Percentiles rank a stretch among this genome's conserved stretches.
Evolutionary conservation across 352 stramenopile genomes (phyloP).

Genomic region (Phytopythium cucurbitacearum): DNA sequence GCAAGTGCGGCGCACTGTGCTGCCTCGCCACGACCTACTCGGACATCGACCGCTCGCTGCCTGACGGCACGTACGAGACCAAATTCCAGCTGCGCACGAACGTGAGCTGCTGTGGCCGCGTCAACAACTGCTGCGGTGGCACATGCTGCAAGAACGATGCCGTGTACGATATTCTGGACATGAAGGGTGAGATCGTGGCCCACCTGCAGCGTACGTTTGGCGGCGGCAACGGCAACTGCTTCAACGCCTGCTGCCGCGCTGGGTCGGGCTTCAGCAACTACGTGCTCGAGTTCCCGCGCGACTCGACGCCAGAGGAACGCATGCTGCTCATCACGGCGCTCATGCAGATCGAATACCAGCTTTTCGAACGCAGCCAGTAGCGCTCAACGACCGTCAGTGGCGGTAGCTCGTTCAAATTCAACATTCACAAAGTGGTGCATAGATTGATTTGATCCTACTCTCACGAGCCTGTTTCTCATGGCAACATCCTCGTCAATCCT

Average conservation of each 20-base stretch:
- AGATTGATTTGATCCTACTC: too few relatives aligned
- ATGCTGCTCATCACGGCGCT: slow-evolving; percentile 52
- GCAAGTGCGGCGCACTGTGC: slow-evolving; percentile 29
- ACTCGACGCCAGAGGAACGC: slow-evolving; percentile 47
- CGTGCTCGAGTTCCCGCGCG: slow-evolving; percentile 51
- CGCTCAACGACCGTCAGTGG: too few relatives aligned
- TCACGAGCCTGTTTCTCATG: too few relatives aligned
- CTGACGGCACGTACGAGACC: slow-evolving; percentile 51
- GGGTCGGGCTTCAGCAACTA: slow-evolving; percentile 49
- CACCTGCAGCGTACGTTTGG: slow-evolving; percentile 58
- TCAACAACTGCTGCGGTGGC: slow-evolving; percentile 65
- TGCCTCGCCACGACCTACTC: slow-evolving; percentile 63
- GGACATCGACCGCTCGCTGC: slow-evolving; percentile 45
- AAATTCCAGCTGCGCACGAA: slow-evolving; percentile 50
- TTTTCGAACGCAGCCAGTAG: slow-evolving; percentile 29
- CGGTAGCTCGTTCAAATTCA: too few relatives aligned
- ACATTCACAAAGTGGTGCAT: too few relatives aligned
- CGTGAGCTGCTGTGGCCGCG: slow-evolving; percentile 45
- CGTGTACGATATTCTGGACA: slow-evolving; percentile 64
- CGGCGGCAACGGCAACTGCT: slow-evolving; percentile 1
- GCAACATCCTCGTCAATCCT: too few relatives aligned
- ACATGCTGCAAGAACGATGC: slow-evolving; percentile 61
- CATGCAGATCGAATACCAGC: slow-evolving; percentile 57
- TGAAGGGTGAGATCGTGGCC: slow-evolving; percentile 37
- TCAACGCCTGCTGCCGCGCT: slow-evolving; percentile 32